These are phyloP conservation scores for Eucalyptus albens DNA, from an alignment of 345 rosid genomes.

Conservation along the genomic window DNA sequence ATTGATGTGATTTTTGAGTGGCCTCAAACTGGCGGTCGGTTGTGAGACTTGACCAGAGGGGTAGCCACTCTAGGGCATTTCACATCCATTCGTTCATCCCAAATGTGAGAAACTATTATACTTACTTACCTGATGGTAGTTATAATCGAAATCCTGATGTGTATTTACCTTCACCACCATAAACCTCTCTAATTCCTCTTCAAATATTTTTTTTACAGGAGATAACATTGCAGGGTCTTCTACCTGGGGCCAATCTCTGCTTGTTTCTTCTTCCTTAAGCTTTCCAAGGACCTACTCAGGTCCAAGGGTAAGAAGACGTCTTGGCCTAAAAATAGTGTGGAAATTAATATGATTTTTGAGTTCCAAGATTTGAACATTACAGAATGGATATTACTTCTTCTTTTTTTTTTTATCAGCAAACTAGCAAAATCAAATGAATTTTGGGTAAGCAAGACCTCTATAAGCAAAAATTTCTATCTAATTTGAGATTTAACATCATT, in stretches of 20 bases:
- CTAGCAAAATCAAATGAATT: background rate
- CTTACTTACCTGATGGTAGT: rapidly evolving
- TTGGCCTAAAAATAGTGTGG: background rate
- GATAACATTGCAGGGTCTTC: background rate
- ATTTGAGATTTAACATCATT: background rate
- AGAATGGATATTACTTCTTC: background rate
- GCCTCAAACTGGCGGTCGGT: no score
- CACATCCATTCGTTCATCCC: background rate
- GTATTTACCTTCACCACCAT: no score
- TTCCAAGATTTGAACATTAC: background rate
- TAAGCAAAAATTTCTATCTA: background rate
- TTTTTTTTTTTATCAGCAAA: background rate
- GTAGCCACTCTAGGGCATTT: no score
- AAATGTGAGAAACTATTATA: rapidly evolving
- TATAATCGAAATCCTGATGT: rapidly evolving
- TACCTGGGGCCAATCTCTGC: rapidly evolving
- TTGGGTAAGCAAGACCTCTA: background rate
- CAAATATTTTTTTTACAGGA: no score
- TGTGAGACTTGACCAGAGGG: no score
- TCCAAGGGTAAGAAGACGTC: background rate
- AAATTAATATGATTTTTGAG: background rate
- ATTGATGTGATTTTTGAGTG: background rate
- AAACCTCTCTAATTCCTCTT: no score
- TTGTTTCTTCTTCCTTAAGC: background rate
- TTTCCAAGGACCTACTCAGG: background rate